Evolutionary conservation across 2,329 filamentous ascomycete species (phyloP).

Genomic region (Aspergillus sp.): DNA sequence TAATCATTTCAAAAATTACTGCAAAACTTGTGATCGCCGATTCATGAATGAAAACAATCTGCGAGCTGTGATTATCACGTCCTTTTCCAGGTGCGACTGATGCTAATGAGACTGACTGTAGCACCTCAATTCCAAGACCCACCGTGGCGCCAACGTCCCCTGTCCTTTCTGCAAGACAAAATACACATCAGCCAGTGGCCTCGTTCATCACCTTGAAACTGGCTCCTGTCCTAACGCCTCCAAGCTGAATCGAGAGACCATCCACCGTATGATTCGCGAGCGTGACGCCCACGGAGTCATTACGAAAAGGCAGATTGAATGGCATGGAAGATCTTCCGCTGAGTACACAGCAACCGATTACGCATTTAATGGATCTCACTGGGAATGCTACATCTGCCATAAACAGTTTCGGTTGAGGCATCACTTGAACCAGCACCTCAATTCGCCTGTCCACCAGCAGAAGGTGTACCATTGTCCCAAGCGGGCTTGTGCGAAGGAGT

Average conservation of each 20-base stretch:
- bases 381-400: slow-evolving; percentile 52
- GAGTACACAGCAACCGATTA: slow-evolving; percentile 33
- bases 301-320: slow-evolving; percentile 47
- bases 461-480: slow-evolving; percentile 42
- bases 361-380: slow-evolving; percentile 43
- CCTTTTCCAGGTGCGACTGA: neutral
- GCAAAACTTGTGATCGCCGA: slow-evolving; percentile 19
- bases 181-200: slow-evolving; percentile 48
- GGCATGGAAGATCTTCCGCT: slow-evolving; percentile 27
- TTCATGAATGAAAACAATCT: slow-evolving; percentile 30
- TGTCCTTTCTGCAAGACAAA: slow-evolving; percentile 51
- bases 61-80: slow-evolving; percentile 16
- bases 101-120: slow-evolving; percentile 18
- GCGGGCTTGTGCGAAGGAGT: slow-evolving; percentile 29
- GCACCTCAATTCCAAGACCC: slow-evolving; percentile 51
- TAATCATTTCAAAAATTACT: slow-evolving; percentile 26
- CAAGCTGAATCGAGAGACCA: slow-evolving; percentile 41
- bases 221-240: slow-evolving; percentile 46
- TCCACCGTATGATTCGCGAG: slow-evolving; percentile 42
- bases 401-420: slow-evolving; percentile 31
- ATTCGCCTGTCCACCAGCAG: slow-evolving; percentile 47
- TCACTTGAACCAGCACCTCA: slow-evolving; percentile 48
- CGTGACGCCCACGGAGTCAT: slow-evolving; percentile 46
- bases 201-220: slow-evolving; percentile 52
- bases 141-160: slow-evolving; percentile 38